Conservation (phyloP, 1,139 yeast genomes). For the Magnusiomyces suaveolens region DNA sequence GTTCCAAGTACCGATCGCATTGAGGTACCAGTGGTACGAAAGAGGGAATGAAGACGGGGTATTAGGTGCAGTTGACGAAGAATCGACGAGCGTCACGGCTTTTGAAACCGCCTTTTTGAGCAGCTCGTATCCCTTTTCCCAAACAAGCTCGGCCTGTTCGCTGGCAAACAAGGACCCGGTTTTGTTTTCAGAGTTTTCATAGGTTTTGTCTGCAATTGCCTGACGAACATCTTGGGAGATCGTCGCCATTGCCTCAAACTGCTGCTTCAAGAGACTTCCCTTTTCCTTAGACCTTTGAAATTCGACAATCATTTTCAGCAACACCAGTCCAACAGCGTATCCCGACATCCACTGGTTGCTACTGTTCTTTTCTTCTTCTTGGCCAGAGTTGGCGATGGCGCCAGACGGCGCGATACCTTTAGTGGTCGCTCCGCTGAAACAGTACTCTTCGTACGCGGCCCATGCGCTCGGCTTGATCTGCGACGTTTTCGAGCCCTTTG, state of each 20-base stretch:
- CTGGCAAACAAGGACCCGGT: conserved; percentile 40
- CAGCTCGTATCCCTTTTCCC: conserved; percentile 48
- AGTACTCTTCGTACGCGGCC: conserved; percentile 48
- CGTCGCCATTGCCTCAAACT: conserved; percentile 56
- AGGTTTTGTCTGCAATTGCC: conserved; percentile 50
- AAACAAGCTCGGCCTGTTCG: conserved; percentile 51
- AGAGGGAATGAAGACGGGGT: not conserved
- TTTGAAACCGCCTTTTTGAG: conserved; percentile 26
- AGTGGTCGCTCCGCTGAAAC: conserved; percentile 29
- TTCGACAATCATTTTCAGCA: conserved; percentile 43
- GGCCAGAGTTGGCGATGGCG: not conserved
- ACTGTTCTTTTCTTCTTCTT: not conserved
- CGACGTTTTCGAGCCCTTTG: not conserved
- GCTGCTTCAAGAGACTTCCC: conserved; percentile 28
- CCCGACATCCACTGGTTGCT: conserved; percentile 63
- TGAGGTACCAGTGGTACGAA: not conserved
- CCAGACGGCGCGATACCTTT: not conserved
- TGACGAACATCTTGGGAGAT: conserved; percentile 60
- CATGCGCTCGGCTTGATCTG: conserved; percentile 42
- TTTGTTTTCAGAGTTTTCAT: conserved; percentile 45
- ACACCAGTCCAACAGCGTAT: conserved; percentile 51
- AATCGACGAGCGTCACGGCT: not conserved
- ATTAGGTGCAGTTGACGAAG: not conserved
- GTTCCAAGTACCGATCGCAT: conserved; percentile 3
- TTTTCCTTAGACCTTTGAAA: not conserved